Conservation (phyloP, 129 eudicot species). For the Pseudognaphalium luteoalbum region DNA sequence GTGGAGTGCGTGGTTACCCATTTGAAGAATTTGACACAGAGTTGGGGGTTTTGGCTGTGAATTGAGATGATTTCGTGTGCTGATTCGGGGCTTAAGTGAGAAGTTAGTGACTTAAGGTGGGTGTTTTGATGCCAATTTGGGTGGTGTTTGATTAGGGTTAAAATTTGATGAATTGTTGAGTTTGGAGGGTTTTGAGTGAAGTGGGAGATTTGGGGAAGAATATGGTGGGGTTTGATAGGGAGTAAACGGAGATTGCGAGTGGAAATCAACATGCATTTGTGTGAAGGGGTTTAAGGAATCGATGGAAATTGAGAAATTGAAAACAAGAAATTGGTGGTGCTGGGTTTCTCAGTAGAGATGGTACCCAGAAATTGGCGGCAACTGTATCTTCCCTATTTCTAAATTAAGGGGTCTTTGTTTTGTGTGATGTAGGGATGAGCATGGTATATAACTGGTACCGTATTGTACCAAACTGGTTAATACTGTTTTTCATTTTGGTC, state of each 20-base stretch:
- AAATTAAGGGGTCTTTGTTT: too few species aligned
- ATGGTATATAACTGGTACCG: too few species aligned
- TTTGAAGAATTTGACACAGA: conserved; percentile 34
- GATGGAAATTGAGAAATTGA: neutral
- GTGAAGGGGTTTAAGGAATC: neutral
- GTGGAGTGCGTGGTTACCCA: conserved; percentile 44
- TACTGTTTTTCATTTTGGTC: too few species aligned
- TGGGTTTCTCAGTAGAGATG: neutral
- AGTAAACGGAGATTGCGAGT: conserved; percentile 17
- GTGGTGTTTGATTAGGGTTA: conserved; percentile 27
- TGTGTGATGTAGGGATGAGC: too few species aligned
- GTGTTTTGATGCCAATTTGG: conserved; percentile 34
- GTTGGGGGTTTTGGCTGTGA: conserved; percentile 14
- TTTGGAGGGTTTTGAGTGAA: neutral
- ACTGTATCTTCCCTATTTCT: too few species aligned
- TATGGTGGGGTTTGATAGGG: conserved; percentile 12
- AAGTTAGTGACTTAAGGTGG: conserved; percentile 32
- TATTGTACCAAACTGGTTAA: too few species aligned
- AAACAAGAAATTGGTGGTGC: neutral
- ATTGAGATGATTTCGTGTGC: conserved; percentile 32
- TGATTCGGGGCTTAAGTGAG: conserved; percentile 40
- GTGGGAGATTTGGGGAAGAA: neutral
- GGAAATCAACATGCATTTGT: conserved; percentile 32
- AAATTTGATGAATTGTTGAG: conserved; percentile 2
- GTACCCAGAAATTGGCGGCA: too few species aligned